Conservation (phyloP, 2,329 filamentous ascomycete genomes). For the Colletotrichum sp. region DNA sequence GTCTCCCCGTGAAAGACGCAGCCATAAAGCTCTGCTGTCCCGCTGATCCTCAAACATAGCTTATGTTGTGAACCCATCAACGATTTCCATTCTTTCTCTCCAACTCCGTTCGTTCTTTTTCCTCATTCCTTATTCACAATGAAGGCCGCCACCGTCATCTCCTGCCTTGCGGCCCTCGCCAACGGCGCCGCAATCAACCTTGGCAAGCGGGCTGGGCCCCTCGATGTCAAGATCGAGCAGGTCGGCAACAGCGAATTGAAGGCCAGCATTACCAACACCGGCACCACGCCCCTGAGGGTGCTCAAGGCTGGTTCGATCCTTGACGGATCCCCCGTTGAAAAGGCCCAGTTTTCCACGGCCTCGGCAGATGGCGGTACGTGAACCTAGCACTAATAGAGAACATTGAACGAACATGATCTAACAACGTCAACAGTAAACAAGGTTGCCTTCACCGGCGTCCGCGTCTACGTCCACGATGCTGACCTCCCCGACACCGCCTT, state of each 20-base stretch:
- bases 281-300: constrained; percentile 46
- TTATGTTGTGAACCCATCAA: background rate
- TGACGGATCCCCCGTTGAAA: constrained; percentile 51
- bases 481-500: constrained; percentile 49
- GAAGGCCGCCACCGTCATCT: constrained; percentile 39
- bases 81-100: background rate
- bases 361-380: constrained; percentile 36
- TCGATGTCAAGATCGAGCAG: constrained; percentile 45
- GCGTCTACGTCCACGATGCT: constrained; percentile 45
- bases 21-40: background rate
- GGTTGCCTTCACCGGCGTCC: constrained; percentile 53
- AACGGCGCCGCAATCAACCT: constrained; percentile 35
- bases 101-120: background rate
- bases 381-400: background rate
- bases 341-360: constrained; percentile 46
- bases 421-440: constrained; percentile 34
- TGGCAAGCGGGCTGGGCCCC: constrained; percentile 37
- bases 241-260: constrained; percentile 51
- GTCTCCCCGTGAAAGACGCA: background rate
- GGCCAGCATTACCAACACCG: constrained; percentile 53
- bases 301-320: constrained; percentile 54
- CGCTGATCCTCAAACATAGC: background rate
- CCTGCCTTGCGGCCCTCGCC: constrained; percentile 39
- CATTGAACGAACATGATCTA: background rate
- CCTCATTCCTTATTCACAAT: constrained; percentile 24